Conservation (phyloP, 306 rosid genomes). For the Mimosa pudica region DNA sequence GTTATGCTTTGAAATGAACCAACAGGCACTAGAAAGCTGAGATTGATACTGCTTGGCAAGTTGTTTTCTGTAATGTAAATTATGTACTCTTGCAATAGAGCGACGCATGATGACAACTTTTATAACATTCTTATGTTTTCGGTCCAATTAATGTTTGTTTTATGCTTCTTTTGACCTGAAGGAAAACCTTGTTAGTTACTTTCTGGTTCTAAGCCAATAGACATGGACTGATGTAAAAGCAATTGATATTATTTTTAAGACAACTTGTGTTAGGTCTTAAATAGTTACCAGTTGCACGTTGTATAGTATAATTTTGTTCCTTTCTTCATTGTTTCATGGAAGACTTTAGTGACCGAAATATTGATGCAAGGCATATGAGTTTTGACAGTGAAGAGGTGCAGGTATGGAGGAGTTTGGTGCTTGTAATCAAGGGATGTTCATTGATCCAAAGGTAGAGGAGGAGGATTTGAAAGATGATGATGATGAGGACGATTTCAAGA, state of each 20-base stretch:
- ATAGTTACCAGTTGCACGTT: neutral
- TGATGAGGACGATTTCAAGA: conserved; percentile 39
- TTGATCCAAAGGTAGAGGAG: conserved; percentile 42
- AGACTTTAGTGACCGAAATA: neutral
- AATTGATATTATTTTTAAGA: neutral
- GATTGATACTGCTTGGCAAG: neutral
- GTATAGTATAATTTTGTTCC: neutral
- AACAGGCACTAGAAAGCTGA: neutral
- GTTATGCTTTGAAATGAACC: neutral
- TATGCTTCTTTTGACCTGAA: neutral
- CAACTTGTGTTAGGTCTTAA: neutral
- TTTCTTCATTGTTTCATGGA: neutral
- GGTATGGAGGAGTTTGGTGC: conserved; percentile 54
- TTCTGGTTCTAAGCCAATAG: neutral
- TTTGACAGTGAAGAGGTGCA: conserved; percentile 13
- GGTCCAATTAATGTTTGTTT: neutral
- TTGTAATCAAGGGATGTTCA: conserved; percentile 6
- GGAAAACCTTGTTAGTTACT: neutral
- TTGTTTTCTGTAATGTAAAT: neutral
- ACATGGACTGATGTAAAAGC: neutral
- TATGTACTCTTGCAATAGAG: neutral
- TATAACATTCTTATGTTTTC: neutral
- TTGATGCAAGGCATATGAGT: neutral
- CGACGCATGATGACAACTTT: neutral
- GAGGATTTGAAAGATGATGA: conserved; percentile 43